A percentile compares a stretch with the other conserved stretches of the same genome.
phyloP scores from a whole-genome alignment of 2,329 filamentous ascomycete species.

The Xylariaceae sp. region DNA sequence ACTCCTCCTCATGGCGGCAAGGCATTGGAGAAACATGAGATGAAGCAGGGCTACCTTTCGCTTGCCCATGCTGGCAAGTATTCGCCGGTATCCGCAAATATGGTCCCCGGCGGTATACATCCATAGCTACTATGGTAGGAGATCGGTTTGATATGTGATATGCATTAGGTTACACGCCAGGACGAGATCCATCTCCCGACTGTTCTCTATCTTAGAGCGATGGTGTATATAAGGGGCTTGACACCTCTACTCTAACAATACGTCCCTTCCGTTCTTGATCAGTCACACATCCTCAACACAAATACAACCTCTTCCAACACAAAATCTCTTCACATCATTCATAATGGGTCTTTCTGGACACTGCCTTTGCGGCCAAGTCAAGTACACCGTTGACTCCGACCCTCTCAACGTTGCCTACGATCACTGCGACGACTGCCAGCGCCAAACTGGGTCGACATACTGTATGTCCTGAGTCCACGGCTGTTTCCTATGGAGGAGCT shows the following conservation, averaged over 20 bases:
- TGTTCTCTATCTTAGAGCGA: no score
- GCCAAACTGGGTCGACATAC: constrained; percentile 65
- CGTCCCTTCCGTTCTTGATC: not conserved
- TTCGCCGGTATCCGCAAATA: no score
- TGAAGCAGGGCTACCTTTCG: no score
- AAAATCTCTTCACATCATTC: constrained; percentile 15
- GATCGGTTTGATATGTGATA: no score
- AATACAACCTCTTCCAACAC: not conserved
- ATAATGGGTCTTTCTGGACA: constrained; percentile 65
- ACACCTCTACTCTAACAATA: constrained; percentile 2
- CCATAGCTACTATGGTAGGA: no score
- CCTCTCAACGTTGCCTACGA: constrained; percentile 54
- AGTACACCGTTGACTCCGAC: constrained; percentile 53
- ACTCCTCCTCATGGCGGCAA: not conserved
- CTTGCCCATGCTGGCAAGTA: no score
- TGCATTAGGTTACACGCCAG: no score
- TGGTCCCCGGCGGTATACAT: no score
- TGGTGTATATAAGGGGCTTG: constrained; percentile 10
- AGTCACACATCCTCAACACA: not conserved
- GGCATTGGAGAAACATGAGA: no score
- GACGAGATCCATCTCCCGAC: no score
- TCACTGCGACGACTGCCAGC: constrained; percentile 71
- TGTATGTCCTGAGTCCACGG: constrained; percentile 41
- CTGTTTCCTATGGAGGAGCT: not conserved
- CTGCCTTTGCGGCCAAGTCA: constrained; percentile 68